Conservation (phyloP, 345 rosid genomes). For the Eucalyptus microcorys region DNA sequence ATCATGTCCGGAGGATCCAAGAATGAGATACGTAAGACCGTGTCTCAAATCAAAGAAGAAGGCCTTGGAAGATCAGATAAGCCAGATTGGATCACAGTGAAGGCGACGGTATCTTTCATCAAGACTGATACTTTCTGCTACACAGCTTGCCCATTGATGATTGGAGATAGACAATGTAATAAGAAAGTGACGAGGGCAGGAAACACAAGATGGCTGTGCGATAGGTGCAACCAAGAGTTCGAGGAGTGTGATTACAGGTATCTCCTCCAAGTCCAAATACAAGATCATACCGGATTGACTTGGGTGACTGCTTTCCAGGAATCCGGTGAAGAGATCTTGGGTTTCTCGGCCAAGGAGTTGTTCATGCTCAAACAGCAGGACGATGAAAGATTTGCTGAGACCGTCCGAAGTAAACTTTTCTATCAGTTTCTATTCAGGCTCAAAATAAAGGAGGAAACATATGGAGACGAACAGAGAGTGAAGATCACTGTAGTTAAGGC, state of each 20-base stretch:
- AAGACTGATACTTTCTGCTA: slow-evolving; percentile 77
- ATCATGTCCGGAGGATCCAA: slow-evolving; percentile 33
- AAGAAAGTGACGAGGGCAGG: slow-evolving; percentile 62
- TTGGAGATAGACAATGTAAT: slow-evolving; percentile 78
- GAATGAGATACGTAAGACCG: slow-evolving; percentile 56
- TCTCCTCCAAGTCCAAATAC: slow-evolving; percentile 85
- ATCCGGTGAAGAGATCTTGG: slow-evolving; percentile 72
- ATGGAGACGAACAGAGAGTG: slow-evolving; percentile 76
- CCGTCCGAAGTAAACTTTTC: slow-evolving; percentile 41
- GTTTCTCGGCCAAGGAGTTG: slow-evolving; percentile 61
- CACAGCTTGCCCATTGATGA: slow-evolving; percentile 83
- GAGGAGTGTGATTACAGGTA: slow-evolving; percentile 84
- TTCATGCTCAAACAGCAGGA: slow-evolving; percentile 50
- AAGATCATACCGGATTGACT: slow-evolving; percentile 71
- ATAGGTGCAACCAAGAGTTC: slow-evolving; percentile 80
- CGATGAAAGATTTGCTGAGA: slow-evolving; percentile 42
- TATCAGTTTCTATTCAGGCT: slow-evolving; percentile 49
- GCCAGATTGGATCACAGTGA: slow-evolving; percentile 84
- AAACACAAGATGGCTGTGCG: slow-evolving; percentile 59
- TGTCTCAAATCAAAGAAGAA: slow-evolving; percentile 76
- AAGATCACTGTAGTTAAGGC: slow-evolving; percentile 67
- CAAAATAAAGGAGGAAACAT: slow-evolving; percentile 79
- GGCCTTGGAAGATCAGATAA: slow-evolving; percentile 85
- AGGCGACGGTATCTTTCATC: slow-evolving; percentile 54
- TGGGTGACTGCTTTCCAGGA: slow-evolving; percentile 94